A percentile compares a stretch with the other conserved stretches of the same genome.
Evolutionary conservation across 225 moss, liverwort and hornwort genomes (phyloP).

Genomic region (Climacium dendroides): DNA sequence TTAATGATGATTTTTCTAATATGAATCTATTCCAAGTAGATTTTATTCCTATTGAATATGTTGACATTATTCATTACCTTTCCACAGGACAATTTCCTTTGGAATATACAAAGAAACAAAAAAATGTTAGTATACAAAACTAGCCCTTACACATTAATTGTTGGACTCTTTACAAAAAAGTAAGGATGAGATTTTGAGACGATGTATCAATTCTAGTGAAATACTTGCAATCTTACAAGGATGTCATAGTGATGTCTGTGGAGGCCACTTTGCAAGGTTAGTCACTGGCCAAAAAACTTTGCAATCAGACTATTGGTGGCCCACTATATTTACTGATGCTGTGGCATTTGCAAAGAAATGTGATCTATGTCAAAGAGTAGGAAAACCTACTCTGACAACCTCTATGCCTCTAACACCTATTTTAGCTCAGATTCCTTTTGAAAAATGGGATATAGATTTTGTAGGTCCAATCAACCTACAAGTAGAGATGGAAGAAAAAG

Average conservation of each 20-base stretch:
- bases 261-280: accelerated
- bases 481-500: too few species aligned
- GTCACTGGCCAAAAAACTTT: accelerated
- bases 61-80: too few species aligned
- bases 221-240: accelerated
- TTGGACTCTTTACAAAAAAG: too few species aligned
- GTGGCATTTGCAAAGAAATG: not conserved
- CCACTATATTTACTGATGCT: not conserved
- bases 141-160: accelerated
- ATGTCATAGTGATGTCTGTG: not conserved
- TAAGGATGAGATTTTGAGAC: accelerated
- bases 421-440: too few species aligned
- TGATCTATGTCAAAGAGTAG: not conserved
- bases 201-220: not conserved
- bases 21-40: not conserved
- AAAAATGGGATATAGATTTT: too few species aligned
- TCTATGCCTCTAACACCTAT: too few species aligned
- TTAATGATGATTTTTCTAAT: not conserved
- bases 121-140: not conserved
- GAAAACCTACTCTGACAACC: too few species aligned
- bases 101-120: accelerated
- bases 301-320: not conserved
- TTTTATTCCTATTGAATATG: not conserved
- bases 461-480: too few species aligned
- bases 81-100: accelerated